A percentile compares a stretch with the other conserved stretches of the same genome.
Conservation (phyloP, 352 stramenopile genomes). For the Phytophthora pistaciae region DNA sequence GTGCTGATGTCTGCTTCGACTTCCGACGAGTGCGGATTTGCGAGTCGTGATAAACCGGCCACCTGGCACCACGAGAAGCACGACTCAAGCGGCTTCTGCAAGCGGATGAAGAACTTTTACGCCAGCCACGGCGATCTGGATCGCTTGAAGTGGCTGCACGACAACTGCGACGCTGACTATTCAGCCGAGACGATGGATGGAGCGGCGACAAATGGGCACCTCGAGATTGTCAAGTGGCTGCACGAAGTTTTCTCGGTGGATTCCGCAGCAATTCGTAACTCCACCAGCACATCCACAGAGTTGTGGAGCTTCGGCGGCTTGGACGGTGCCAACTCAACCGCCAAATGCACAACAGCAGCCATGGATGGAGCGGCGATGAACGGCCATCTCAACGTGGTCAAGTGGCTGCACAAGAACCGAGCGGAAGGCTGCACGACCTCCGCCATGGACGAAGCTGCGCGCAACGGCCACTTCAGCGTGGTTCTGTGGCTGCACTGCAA, state of each 20-base stretch:
- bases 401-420: conserved; percentile 33
- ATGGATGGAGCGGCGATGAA: conserved; percentile 29
- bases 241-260: conserved; percentile 5
- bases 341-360: conserved; percentile 11
- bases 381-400: conserved; percentile 24
- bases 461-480: conserved; percentile 18
- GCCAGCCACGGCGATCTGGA: conserved; percentile 7
- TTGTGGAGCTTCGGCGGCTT: background rate
- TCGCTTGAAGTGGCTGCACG: conserved; percentile 17
- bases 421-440: conserved; percentile 16
- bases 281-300: background rate
- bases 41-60: background rate
- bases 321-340: background rate
- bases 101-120: conserved; percentile 17
- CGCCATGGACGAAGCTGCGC: conserved; percentile 21
- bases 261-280: background rate
- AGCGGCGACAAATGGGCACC: conserved; percentile 24
- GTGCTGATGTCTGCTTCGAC: background rate
- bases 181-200: conserved; percentile 21
- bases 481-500: conserved; percentile 29
- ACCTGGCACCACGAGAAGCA: conserved; percentile 12
- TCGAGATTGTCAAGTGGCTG: conserved; percentile 21
- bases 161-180: conserved; percentile 6
- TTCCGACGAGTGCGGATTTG: background rate
- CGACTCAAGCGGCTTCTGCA: conserved; percentile 3